phyloP scores from a whole-genome alignment of 2,329 filamentous ascomycete genomes.

The Sodiomyces alkalinus region DNA sequence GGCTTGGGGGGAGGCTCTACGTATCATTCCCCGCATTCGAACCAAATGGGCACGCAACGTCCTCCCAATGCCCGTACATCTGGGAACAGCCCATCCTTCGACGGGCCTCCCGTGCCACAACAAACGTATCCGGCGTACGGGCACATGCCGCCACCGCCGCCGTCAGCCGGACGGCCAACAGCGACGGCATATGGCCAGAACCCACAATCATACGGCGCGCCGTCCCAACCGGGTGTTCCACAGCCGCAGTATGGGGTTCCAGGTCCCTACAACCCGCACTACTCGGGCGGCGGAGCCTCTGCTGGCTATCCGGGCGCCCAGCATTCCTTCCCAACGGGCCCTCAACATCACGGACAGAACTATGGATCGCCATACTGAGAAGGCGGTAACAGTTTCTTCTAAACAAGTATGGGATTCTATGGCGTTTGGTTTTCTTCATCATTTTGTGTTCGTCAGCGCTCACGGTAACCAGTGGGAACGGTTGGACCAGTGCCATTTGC shows the following conservation, averaged over 20 bases:
- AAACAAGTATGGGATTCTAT: too few relatives aligned
- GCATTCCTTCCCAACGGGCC: conserved; percentile 7
- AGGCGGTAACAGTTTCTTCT: too few relatives aligned
- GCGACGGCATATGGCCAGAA: too few relatives aligned
- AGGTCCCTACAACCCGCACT: too few relatives aligned
- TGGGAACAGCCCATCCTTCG: conserved; percentile 8
- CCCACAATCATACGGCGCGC: conserved; percentile 7
- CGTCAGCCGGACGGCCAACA: too few relatives aligned
- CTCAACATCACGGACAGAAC: conserved; percentile 7
- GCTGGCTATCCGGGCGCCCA: conserved; percentile 19
- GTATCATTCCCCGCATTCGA: conserved; percentile 12
- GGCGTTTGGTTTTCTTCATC: too few relatives aligned
- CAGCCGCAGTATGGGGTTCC: conserved; percentile 6
- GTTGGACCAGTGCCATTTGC: too few relatives aligned
- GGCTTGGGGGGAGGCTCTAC: conserved; percentile 14
- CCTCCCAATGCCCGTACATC: too few relatives aligned
- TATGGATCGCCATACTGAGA: conserved; percentile 8
- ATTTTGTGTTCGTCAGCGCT: too few relatives aligned
- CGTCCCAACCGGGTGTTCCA: conserved; percentile 8
- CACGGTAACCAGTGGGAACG: too few relatives aligned
- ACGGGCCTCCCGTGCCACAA: conserved; percentile 6
- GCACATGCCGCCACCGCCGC: conserved; percentile 7
- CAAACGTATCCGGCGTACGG: conserved; percentile 10
- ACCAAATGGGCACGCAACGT: too few relatives aligned
- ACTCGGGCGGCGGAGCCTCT: conserved; percentile 10